phyloP scores from a whole-genome alignment of 129 eudicot species.

The Saposhnikovia divaricata region DNA sequence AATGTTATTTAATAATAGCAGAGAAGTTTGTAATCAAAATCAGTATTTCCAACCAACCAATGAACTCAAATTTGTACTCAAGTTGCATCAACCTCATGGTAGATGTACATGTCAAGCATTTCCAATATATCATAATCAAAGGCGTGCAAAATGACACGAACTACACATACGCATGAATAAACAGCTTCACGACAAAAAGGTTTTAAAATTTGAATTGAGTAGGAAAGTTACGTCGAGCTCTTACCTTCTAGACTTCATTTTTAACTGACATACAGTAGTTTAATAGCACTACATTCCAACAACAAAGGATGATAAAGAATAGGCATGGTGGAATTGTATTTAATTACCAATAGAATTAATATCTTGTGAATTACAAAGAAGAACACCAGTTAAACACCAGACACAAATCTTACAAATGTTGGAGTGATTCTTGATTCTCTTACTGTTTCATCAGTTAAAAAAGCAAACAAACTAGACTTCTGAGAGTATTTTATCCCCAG shows the following conservation, averaged over 20 bases:
- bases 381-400: background rate
- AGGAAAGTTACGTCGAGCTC: slow-evolving; percentile 4
- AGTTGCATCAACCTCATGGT: slow-evolving; percentile 9
- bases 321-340: background rate
- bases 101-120: background rate
- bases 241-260: background rate
- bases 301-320: background rate
- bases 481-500: background rate
- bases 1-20: background rate
- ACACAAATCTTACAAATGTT: background rate
- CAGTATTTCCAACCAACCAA: background rate
- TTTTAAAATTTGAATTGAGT: background rate
- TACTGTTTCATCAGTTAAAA: background rate
- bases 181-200: background rate
- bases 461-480: background rate
- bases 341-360: background rate
- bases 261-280: background rate
- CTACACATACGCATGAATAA: background rate
- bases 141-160: background rate
- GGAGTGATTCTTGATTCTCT: background rate
- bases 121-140: background rate
- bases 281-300: slow-evolving; percentile 1
- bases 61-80: background rate
- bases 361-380: background rate
- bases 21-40: background rate